Base-by-base conservation (phyloP, 805 yeast species). In the Kazachstania psychrophila region DNA sequence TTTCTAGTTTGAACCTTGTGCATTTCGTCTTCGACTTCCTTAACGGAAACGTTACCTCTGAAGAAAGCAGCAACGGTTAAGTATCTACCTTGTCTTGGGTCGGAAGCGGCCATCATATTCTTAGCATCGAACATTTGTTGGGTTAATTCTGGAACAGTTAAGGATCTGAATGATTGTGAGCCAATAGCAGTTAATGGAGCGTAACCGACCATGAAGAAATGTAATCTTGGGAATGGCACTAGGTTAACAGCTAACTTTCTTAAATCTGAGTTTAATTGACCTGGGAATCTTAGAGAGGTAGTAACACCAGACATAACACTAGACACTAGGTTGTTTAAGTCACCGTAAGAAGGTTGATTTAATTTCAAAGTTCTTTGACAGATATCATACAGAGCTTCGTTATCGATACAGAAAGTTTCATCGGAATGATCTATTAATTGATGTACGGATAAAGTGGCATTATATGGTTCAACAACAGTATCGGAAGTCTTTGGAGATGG, bases 221-320 rank as follows among this genome's bases (percentile, higher is more conserved):
- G 96, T 58, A 87, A 75, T 64, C 96, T 78, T 60, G 94, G 94
- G 77, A 86, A 87, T 36, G 96, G 96, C 42, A 87, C 94, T 65
- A 87, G 71, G 66, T 87, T 87, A 42, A 87, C 96, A 12, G 96
- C 96, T 56, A 87, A 72, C 63, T 87, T 87, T 66, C 95, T 79
- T 60, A 87, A 69, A 65, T 87, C 96, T 18, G 94, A 79, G 68
- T 87, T 87, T 60, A 87, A 75, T 68, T 87, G 95, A 58, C 96
- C 95, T 43, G 96, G 96, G 70, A 79, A 87, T 65, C 96, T 81
- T 54, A 87, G 71, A 14, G 95, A 83, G 14, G 96, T 87, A 37
- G 96, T 87, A 40, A 87, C 88, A 66, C 96, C 96, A 15, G 92
- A 79, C 96, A 87, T 87, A 40, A 87, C 96, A 31, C 86, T 75